Base-by-base conservation (phyloP, 1,139 yeast species). In the Diutina ranongensis region DNA sequence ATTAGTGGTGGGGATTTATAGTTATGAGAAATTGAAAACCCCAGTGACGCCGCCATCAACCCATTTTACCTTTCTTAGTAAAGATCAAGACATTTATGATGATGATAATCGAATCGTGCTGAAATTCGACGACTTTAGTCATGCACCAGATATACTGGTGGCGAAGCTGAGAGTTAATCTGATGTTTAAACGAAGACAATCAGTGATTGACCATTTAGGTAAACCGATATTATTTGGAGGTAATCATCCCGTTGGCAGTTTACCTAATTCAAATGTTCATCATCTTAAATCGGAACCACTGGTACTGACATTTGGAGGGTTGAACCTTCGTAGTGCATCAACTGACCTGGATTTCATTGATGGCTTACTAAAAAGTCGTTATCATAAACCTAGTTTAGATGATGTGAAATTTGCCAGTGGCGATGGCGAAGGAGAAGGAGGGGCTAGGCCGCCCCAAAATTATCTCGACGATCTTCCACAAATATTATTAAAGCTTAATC, bases 1-100 rank as follows among this genome's bases (percentile, higher is more conserved):
- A 0, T 60, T 68, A 2, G 57, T 68, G 16, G 45, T 65, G 20
- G 47, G 60, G 5, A 63, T 70, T 7, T 67, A 59, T 47, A 44
- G 57, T 15, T 67, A 68, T 53, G 74, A 69, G 49, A 45, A 60
- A 44, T 45, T 45, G 45, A 45, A 35, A 45, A 45, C 34, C 45
- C 57, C 25, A 50, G 54, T 46, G 46, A 49, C 21, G 50, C 51
- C 54, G 22, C 57, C 57, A 31, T 55, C 64, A 49, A 70, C 68
- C 49, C 51, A 58, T 45, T 70, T 65, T 49, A 66, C 72, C 1
- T 67, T 68, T 47, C 59, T 69, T 34, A 52, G 54, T 41, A 59
- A 57, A 46, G 63, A 57, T 9, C 52, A 51, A 8, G 68, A 66
- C 42, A 61, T 56, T 44, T 61, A 58, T 47, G 58, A 57, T 5